Percentiles rank a stretch among this genome's conserved stretches.
These are phyloP conservation scores for Mycosphaerella sp. DNA, from an alignment of 2,329 filamentous ascomycete genomes.

Conservation along the genomic window DNA sequence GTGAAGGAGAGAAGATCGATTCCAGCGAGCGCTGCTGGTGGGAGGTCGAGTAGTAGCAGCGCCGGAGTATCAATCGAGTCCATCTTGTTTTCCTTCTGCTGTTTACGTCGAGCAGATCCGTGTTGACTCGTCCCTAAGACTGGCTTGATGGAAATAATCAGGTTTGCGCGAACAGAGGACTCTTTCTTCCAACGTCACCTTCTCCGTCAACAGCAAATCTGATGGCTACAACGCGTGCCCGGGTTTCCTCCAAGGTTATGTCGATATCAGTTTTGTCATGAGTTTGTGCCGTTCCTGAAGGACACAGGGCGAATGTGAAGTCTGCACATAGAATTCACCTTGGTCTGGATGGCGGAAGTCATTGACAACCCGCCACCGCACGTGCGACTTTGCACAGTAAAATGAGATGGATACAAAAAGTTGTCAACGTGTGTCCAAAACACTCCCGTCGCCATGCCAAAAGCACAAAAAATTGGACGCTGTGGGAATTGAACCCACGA, in stretches of 20 bases:
- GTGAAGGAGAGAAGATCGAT: constrained; percentile 56
- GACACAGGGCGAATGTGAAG: too few species aligned
- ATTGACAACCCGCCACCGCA: neutral
- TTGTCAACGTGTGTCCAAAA: too few species aligned
- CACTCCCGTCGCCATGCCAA: too few species aligned
- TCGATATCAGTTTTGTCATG: too few species aligned
- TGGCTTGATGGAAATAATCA: too few species aligned
- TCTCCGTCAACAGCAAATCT: too few species aligned
- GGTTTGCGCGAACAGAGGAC: too few species aligned
- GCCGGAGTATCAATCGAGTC: constrained; percentile 24
- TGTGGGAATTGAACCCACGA: constrained; percentile 12
- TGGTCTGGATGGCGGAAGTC: neutral
- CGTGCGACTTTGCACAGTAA: neutral
- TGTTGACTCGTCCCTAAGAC: neutral
- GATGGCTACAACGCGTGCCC: too few species aligned
- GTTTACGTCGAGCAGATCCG: neutral
- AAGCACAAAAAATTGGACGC: neutral
- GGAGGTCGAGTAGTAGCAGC: constrained; percentile 41
- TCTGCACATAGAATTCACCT: neutral
- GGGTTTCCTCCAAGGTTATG: too few species aligned
- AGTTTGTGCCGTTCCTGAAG: too few species aligned
- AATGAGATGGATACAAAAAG: neutral
- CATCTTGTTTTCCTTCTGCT: constrained; percentile 14
- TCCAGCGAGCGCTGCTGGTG: constrained; percentile 45
- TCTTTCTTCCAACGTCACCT: too few species aligned